These are phyloP conservation scores for Magnusiomyces magnusii DNA, from an alignment of 1,139 yeast species.

Conservation along the genomic window DNA sequence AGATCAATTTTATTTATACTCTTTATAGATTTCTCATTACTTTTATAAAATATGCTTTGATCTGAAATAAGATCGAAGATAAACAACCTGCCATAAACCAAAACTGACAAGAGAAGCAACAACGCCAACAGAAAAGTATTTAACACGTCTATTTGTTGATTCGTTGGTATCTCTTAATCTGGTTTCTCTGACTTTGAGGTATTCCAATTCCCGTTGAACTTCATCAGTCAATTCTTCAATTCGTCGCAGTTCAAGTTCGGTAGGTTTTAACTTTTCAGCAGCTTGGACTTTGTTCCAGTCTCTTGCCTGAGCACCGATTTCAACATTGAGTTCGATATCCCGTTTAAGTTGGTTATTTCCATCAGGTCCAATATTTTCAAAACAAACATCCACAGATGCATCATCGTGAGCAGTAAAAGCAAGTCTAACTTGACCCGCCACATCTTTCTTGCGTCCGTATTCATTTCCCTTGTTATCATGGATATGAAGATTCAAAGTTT, in stretches of 20 bases:
- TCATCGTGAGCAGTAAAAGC: slow-evolving; percentile 80
- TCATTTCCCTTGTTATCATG: slow-evolving; percentile 36
- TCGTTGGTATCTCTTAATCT: slow-evolving; percentile 95
- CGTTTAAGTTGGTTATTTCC: slow-evolving; percentile 28
- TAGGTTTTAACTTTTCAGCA: slow-evolving; percentile 84
- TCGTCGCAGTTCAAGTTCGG: slow-evolving; percentile 79
- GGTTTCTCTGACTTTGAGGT: slow-evolving; percentile 80
- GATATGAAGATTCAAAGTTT: slow-evolving; percentile 49
- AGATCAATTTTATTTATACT: no score
- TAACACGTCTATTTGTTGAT: slow-evolving; percentile 74
- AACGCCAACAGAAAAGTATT: slow-evolving; percentile 69
- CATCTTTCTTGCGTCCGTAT: slow-evolving; percentile 35
- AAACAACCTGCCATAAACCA: slow-evolving; percentile 88
- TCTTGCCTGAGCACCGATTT: slow-evolving; percentile 93
- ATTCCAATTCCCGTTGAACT: slow-evolving; percentile 66
- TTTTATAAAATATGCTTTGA: slow-evolving; percentile 80
- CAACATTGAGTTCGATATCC: slow-evolving; percentile 81
- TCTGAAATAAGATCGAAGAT: slow-evolving; percentile 87
- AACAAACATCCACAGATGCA: slow-evolving; percentile 86
- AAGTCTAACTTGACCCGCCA: slow-evolving; percentile 56
- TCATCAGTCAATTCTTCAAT: slow-evolving; percentile 78
- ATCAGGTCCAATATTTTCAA: slow-evolving; percentile 52
- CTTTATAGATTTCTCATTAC: background rate
- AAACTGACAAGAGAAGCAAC: slow-evolving; percentile 62
- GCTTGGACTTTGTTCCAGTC: slow-evolving; percentile 97